Evolutionary conservation across 257 asterid genomes (phyloP).

Genomic region (Petrea volubilis): DNA sequence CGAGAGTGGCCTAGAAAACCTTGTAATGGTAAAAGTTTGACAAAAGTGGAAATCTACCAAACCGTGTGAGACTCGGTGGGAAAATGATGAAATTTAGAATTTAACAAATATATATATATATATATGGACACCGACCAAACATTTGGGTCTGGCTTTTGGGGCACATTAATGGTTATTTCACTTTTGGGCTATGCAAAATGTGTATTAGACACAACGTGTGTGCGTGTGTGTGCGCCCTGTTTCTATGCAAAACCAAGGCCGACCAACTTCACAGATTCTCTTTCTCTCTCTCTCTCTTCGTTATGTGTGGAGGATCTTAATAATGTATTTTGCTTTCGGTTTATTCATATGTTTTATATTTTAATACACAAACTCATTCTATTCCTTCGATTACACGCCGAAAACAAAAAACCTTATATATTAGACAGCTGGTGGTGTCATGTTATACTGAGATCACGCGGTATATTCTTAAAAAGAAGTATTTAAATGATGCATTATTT

Average conservation of each 20-base stretch:
- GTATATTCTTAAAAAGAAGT: too few relatives aligned
- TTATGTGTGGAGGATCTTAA: too few relatives aligned
- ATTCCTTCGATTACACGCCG: too few relatives aligned
- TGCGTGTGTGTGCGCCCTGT: neutral
- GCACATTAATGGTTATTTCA: slow-evolving; percentile 2
- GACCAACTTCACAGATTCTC: slow-evolving; percentile 8
- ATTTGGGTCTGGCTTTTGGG: slow-evolving; percentile 21
- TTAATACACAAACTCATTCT: too few relatives aligned
- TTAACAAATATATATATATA: neutral
- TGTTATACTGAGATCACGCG: too few relatives aligned
- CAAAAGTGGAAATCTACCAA: slow-evolving; percentile 39
- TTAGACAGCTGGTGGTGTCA: too few relatives aligned
- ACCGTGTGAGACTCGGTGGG: neutral
- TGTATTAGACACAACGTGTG: neutral
- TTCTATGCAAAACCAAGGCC: neutral
- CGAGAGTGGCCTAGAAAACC: slow-evolving; percentile 34
- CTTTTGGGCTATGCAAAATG: slow-evolving; percentile 24
- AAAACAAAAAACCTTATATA: too few relatives aligned
- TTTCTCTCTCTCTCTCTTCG: neutral
- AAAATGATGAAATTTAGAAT: neutral
- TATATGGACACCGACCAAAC: slow-evolving; percentile 32
- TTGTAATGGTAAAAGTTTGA: slow-evolving; percentile 37
- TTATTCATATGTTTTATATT: too few relatives aligned
- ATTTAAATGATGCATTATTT: too few relatives aligned
- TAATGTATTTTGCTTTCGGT: too few relatives aligned